Base-by-base conservation (phyloP, 2,329 filamentous ascomycete genomes). In the Xylariaceae sp. region DNA sequence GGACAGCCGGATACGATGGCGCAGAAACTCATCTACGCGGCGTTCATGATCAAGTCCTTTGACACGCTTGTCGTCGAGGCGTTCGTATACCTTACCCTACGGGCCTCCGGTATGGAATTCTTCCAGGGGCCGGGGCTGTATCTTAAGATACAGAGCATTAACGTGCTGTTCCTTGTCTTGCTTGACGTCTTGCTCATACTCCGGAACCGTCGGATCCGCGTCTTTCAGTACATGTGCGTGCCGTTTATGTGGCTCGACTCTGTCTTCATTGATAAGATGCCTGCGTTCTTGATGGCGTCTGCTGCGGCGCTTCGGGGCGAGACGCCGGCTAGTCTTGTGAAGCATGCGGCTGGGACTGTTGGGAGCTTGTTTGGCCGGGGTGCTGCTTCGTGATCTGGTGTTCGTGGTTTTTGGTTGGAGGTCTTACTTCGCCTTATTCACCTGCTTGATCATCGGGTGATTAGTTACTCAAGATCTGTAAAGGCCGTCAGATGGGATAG, bases 201-300 rank as follows among this genome's bases (percentile, higher is more conserved):
- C 19, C 12, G 13, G 13, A n/a, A 19, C 6, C 19, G 2, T 12
- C 4, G 5, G 2, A 9, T 29, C 10, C 19, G 30, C 10, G 1
- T 51, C 5, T 56, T 58, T 34, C 6, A 30, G 15, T 8, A 18
- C 7, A 15, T 56, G 3, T 9, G 10, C 19, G 2, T 9, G 4
- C 42, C 47, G 9, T 39, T 56, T 1, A 1, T 45, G 1, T 56
- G 47, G 50, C 2, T 50, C 4, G 54, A 56, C 34, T 3, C 18
- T 12, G 2, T 51, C 32, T 1, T 56, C 15, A 13, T 54, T n/a
- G 16, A 42, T 1, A 44, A 0, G 13, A 2, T 51, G 5, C 54
- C 54, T 3, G 4, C 12, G 15, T 2, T 26, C 22, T 1, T 51
- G 9, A 8, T 48, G 44, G 19, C 6, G 6, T 5, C 16, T 1